Evolutionary conservation across 768 basidiomycete genomes (phyloP).

Genomic region (Cyathus striatus): DNA sequence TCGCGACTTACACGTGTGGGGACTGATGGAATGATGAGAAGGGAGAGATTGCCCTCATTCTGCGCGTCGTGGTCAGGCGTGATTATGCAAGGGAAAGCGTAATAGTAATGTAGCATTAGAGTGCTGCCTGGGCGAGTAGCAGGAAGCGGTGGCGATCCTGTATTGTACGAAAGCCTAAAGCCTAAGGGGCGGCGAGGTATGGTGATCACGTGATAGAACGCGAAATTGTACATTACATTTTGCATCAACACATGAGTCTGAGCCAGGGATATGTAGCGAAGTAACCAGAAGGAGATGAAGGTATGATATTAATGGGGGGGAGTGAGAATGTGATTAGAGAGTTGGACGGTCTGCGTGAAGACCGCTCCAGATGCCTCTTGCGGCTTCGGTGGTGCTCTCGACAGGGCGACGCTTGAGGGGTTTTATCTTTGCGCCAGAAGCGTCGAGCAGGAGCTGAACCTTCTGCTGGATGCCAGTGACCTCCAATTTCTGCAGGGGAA

Average conservation of each 20-base stretch:
- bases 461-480: conserved; percentile 73
- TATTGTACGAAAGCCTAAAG: too few species aligned
- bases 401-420: conserved; percentile 72
- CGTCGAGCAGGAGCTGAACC: conserved; percentile 77
- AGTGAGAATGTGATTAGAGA: conserved; percentile 24
- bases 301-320: too few species aligned
- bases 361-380: conserved; percentile 89
- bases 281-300: too few species aligned
- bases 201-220: conserved; percentile 1
- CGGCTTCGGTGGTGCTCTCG: conserved; percentile 73
- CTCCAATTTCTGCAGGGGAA: conserved; percentile 72
- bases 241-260: too few species aligned
- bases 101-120: too few species aligned
- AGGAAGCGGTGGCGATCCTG: too few species aligned
- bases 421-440: conserved; percentile 83
- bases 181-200: too few species aligned
- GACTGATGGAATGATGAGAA: conserved; percentile 25
- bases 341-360: conserved; percentile 70
- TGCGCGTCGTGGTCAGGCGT: too few species aligned
- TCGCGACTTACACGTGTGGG: conserved; percentile 42
- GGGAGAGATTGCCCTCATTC: conserved; percentile 6
- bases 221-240: too few species aligned
- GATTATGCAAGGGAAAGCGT: too few species aligned
- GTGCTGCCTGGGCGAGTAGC: too few species aligned
- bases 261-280: neutral